Percentiles rank a stretch among this genome's conserved stretches.
These are phyloP conservation scores for Yamadazyma scolyti DNA, from an alignment of 805 yeast species.

Conservation along the genomic window DNA sequence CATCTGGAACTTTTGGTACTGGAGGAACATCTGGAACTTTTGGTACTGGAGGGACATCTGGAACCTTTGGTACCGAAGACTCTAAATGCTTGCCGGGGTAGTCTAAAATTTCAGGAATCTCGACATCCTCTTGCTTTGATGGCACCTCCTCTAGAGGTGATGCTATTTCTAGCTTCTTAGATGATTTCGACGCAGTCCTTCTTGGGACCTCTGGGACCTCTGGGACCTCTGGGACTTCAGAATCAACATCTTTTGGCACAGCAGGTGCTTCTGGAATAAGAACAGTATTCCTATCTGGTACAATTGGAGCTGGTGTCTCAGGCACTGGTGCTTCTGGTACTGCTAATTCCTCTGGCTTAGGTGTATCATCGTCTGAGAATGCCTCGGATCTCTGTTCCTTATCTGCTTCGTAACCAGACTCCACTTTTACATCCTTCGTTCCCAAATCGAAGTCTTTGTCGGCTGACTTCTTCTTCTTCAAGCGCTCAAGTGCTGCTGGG, in stretches of 20 bases:
- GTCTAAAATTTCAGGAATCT: too few species aligned
- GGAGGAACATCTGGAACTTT: slow-evolving; percentile 3
- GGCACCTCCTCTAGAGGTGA: too few species aligned
- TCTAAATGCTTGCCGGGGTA: too few species aligned
- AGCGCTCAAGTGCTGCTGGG: slow-evolving; percentile 10
- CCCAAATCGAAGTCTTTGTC: too few species aligned
- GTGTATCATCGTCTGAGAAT: slow-evolving; percentile 12
- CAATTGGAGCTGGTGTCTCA: neutral
- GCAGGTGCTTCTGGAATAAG: slow-evolving; percentile 3
- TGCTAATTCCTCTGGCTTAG: slow-evolving; percentile 11
- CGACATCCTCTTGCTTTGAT: too few species aligned
- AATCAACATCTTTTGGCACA: slow-evolving; percentile 2
- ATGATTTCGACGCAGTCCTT: slow-evolving; percentile 6
- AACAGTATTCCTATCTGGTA: neutral
- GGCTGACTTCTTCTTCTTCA: slow-evolving; percentile 1
- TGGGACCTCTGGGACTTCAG: slow-evolving; percentile 5
- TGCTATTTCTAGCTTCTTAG: too few species aligned
- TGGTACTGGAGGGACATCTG: slow-evolving; percentile 6
- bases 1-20: slow-evolving; percentile 3
- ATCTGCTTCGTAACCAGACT: slow-evolving; percentile 76
- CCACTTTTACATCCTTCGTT: too few species aligned
- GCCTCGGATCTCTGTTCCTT: slow-evolving; percentile 28
- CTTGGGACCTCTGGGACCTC: slow-evolving; percentile 3
- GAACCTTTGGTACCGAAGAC: slow-evolving; percentile 5
- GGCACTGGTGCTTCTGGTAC: slow-evolving; percentile 11